phyloP scores from a whole-genome alignment of 2,329 filamentous ascomycete genomes.

The Gremmenia infestans region DNA sequence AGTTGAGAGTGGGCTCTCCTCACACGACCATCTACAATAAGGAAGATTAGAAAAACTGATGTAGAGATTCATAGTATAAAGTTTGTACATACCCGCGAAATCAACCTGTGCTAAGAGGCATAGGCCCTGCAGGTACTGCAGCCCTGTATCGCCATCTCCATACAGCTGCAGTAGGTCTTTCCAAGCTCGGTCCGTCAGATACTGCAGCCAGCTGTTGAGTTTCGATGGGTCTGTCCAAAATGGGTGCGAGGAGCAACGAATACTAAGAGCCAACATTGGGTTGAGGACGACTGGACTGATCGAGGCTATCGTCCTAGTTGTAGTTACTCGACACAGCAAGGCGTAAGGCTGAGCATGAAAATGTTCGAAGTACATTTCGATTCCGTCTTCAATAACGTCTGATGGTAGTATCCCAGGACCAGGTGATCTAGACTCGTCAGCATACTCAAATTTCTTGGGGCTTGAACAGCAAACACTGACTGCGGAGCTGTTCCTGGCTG shows the following conservation, averaged over 20 bases:
- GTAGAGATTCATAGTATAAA: neutral
- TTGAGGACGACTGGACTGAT: conserved; percentile 8
- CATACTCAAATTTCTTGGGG: too few relatives aligned
- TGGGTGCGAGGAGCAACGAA: conserved; percentile 14
- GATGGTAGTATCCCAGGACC: conserved; percentile 3
- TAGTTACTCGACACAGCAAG: conserved; percentile 3
- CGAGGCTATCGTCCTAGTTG: neutral
- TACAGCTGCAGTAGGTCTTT: conserved; percentile 11
- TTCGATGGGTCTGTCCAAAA: conserved; percentile 11
- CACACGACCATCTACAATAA: conserved; percentile 12
- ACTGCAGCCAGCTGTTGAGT: conserved; percentile 4
- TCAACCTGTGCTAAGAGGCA: conserved; percentile 18
- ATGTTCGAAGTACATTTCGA: conserved; percentile 13
- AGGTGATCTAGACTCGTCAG: too few relatives aligned
- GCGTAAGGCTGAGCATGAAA: conserved; percentile 20
- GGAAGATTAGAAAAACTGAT: neutral
- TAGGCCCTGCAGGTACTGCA: conserved; percentile 14
- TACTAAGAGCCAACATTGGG: conserved; percentile 15
- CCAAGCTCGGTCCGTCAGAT: conserved; percentile 13
- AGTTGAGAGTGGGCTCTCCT: conserved; percentile 17
- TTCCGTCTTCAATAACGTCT: conserved; percentile 14
- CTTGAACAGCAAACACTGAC: too few relatives aligned
- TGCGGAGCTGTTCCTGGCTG: too few relatives aligned
- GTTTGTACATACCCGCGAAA: conserved; percentile 12
- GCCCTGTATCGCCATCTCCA: conserved; percentile 11